phyloP scores from a whole-genome alignment of 129 eudicot genomes.

The Smallanthus sonchifolius region DNA sequence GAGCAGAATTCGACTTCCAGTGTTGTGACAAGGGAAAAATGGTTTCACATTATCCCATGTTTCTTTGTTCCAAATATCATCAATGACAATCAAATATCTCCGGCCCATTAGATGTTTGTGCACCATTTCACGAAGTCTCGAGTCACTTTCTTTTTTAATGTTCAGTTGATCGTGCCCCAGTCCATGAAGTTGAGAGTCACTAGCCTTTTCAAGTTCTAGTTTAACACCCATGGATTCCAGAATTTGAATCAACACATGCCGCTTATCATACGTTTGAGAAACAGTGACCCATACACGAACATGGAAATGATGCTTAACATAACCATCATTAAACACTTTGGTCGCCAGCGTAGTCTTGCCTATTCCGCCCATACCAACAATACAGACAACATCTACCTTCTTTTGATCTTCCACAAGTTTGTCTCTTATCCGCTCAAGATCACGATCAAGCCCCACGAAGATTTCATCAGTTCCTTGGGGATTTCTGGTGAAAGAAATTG shows the following conservation, averaged over 20 bases:
- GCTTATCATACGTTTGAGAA: conserved; percentile 23
- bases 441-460: not conserved
- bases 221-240: not conserved
- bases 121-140: not conserved
- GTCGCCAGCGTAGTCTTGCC: conserved; percentile 43
- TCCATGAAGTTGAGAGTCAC: no score
- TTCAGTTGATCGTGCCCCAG: no score
- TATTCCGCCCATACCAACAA: conserved; percentile 30
- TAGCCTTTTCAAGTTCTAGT: not conserved
- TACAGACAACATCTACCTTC: not conserved
- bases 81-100: no score
- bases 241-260: conserved; percentile 1
- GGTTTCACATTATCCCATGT: not conserved
- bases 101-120: not conserved
- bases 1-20: conserved; percentile 28
- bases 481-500: not conserved
- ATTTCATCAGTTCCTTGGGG: not conserved
- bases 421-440: not conserved
- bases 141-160: not conserved
- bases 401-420: not conserved
- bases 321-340: conserved; percentile 19
- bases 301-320: not conserved
- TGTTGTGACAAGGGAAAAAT: conserved; percentile 13
- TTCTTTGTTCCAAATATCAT: no score
- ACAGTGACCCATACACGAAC: conserved; percentile 32